Evolutionary conservation across 208 protist species (phyloP).

Genomic region (Wallacemonas sp.): DNA sequence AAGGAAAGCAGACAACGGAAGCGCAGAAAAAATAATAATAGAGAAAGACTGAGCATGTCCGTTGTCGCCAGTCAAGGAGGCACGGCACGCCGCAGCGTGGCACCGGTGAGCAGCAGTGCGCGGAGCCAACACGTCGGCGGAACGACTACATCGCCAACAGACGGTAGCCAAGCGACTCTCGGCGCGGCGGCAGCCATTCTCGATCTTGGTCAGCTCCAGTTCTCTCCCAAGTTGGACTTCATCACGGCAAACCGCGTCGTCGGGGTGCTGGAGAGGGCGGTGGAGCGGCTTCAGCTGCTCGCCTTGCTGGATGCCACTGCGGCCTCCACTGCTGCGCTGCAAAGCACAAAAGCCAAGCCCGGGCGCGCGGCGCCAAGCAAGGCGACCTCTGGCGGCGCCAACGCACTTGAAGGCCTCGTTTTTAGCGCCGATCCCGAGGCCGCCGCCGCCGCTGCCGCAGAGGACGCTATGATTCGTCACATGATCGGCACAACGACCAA

Average conservation of each 20-base stretch:
- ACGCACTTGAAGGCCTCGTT: not conserved
- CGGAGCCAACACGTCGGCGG: too few species aligned
- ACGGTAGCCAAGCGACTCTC: not conserved
- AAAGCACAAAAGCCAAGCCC: not conserved
- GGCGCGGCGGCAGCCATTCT: conserved; percentile 26
- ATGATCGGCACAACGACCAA: not conserved
- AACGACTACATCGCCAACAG: not conserved
- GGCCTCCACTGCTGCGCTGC: conserved; percentile 20
- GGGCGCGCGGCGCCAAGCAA: not conserved
- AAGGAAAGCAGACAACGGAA: too few species aligned
- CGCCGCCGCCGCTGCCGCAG: conserved; percentile 26
- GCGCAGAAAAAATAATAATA: too few species aligned
- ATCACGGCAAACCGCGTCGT: conserved; percentile 78
- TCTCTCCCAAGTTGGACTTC: conserved; percentile 54
- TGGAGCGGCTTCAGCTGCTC: conserved; percentile 91
- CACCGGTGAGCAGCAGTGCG: too few species aligned
- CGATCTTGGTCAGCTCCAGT: conserved; percentile 36
- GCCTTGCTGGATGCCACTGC: conserved; percentile 60
- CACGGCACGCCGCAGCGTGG: too few species aligned
- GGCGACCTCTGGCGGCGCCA: not conserved
- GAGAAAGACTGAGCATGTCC: too few species aligned
- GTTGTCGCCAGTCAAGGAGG: too few species aligned
- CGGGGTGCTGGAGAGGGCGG: conserved; percentile 78
- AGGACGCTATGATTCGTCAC: conserved; percentile 15
- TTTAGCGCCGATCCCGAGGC: conserved; percentile 18